Percentiles rank a stretch among this genome's conserved stretches.
Conservation (phyloP, 2,329 filamentous ascomycete species). For the Conoideocrella luteorostrata region DNA sequence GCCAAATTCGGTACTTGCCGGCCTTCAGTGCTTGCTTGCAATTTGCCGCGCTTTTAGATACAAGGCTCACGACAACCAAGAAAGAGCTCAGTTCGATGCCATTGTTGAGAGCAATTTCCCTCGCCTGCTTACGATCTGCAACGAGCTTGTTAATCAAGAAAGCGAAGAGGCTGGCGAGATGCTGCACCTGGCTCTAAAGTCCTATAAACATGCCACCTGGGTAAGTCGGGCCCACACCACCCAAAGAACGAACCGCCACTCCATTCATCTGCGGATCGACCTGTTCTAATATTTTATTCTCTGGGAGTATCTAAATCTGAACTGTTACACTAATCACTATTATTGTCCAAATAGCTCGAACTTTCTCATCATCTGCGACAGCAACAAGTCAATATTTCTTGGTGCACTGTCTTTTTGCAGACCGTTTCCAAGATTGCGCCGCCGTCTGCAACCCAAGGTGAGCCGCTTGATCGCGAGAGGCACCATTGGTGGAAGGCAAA, state of each 20-base stretch:
- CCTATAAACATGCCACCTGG: conserved; percentile 97
- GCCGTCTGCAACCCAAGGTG: conserved; percentile 74
- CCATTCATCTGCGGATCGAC: too few relatives aligned
- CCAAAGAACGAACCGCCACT: too few relatives aligned
- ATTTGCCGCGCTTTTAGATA: conserved; percentile 95
- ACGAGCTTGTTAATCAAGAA: conserved; percentile 81
- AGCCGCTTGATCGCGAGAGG: conserved; percentile 75
- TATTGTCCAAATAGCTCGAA: conserved; percentile 59
- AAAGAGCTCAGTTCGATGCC: conserved; percentile 80
- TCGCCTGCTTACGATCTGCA: conserved; percentile 77
- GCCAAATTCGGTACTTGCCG: conserved; percentile 80
- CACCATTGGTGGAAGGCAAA: conserved; percentile 99
- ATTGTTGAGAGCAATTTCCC: conserved; percentile 91
- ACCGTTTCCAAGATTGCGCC: conserved; percentile 83
- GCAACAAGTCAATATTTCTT: conserved; percentile 79
- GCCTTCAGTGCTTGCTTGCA: conserved; percentile 86
- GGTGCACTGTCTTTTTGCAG: conserved; percentile 91
- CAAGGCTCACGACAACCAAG: conserved; percentile 71
- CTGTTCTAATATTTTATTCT: too few relatives aligned
- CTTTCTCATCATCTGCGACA: conserved; percentile 71
- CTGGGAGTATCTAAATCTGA: too few relatives aligned
- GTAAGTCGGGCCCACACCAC: too few relatives aligned
- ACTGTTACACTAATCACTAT: background rate
- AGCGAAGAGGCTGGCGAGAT: conserved; percentile 95
- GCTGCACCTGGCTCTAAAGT: conserved; percentile 89